These are phyloP conservation scores for Leccinum disarticulatum DNA, from an alignment of 768 basidiomycete species.

Conservation along the genomic window DNA sequence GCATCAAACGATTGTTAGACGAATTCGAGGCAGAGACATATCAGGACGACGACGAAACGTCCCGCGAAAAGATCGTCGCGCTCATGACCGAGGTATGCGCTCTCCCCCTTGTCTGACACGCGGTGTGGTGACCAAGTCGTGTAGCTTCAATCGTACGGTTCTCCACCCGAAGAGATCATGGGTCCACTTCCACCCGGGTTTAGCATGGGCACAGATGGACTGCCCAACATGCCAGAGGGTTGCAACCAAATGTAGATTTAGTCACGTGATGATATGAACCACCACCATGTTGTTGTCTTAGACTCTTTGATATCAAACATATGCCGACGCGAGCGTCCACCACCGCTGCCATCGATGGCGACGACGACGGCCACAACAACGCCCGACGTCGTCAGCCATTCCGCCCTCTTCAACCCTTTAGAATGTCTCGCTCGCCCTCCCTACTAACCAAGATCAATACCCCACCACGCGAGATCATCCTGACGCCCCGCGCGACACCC, in stretches of 20 bases:
- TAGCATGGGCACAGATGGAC: conserved; percentile 52
- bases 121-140: neutral
- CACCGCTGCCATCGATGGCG: conserved; percentile 4
- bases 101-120: neutral
- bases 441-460: conserved; percentile 48
- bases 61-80: conserved; percentile 50
- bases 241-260: conserved; percentile 13
- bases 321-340: conserved; percentile 14
- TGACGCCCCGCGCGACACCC: conserved; percentile 30
- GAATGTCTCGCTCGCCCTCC: conserved; percentile 39
- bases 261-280: conserved; percentile 12
- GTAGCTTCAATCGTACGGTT: conserved; percentile 67
- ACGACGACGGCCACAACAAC: neutral
- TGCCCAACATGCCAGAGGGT: conserved; percentile 43
- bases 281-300: conserved; percentile 7
- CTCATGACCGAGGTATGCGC: conserved; percentile 71
- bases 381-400: conserved; percentile 19
- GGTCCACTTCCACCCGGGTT: conserved; percentile 77
- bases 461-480: conserved; percentile 65
- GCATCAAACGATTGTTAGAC: conserved; percentile 57
- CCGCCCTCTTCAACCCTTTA: conserved; percentile 16
- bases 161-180: conserved; percentile 82
- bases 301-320: conserved; percentile 20
- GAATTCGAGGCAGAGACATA: conserved; percentile 66
- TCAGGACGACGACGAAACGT: conserved; percentile 50